These are phyloP conservation scores for Leccinum broughii DNA, from an alignment of 768 basidiomycete genomes.

Conservation along the genomic window DNA sequence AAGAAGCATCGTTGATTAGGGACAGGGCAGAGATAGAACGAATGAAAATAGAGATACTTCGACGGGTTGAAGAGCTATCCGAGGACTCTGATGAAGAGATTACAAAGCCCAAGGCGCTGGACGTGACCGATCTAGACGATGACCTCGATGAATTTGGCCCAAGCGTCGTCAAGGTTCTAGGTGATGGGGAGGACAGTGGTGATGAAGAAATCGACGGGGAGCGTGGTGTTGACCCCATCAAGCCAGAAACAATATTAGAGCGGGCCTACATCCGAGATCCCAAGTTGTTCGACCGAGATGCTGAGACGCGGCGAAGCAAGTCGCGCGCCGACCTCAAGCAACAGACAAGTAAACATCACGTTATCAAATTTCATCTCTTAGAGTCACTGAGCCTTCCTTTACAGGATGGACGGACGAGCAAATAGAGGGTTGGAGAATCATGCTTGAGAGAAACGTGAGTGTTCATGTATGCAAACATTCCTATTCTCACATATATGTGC, in stretches of 20 bases:
- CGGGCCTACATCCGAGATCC: conserved; percentile 75
- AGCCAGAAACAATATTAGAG: conserved; percentile 68
- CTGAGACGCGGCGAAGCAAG: conserved; percentile 67
- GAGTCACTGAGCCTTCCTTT: not conserved
- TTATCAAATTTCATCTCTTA: not conserved
- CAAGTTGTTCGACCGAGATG: conserved; percentile 76
- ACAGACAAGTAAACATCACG: conserved; percentile 55
- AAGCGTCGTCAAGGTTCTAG: conserved; percentile 46
- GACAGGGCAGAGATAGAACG: conserved; percentile 64
- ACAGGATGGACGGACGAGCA: conserved; percentile 80
- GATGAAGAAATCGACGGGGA: conserved; percentile 38
- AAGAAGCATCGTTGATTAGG: conserved; percentile 44
- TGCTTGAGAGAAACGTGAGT: conserved; percentile 86
- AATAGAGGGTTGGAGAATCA: conserved; percentile 89
- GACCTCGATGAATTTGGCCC: conserved; percentile 47
- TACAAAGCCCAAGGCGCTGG: conserved; percentile 21
- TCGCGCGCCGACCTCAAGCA: conserved; percentile 63
- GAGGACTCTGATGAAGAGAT: conserved; percentile 66
- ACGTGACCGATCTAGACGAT: conserved; percentile 49
- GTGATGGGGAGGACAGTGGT: conserved; percentile 57
- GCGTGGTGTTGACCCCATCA: conserved; percentile 26
- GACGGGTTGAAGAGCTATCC: conserved; percentile 66
- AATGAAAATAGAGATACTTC: conserved; percentile 83
- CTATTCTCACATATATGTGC: conserved; percentile 7
- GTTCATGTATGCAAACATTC: conserved; percentile 9